These are phyloP conservation scores for Mortierella sp. DNA, from an alignment of 371 early-diverging fungal species.

Conservation along the genomic window DNA sequence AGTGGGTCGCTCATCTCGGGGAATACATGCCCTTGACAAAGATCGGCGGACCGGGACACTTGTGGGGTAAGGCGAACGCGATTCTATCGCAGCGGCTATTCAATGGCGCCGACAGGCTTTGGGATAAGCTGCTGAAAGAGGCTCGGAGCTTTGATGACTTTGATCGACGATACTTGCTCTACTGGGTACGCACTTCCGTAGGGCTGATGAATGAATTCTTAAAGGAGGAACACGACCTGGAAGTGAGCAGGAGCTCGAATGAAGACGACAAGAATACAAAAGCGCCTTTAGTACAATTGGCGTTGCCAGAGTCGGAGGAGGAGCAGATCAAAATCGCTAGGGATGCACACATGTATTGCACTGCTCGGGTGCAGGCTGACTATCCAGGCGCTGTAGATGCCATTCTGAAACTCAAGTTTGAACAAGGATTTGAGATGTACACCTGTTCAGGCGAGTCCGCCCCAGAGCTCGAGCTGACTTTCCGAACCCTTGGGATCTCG, in stretches of 20 bases:
- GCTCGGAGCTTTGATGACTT: conserved; percentile 14
- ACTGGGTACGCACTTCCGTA: conserved; percentile 17
- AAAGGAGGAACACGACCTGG: conserved; percentile 21
- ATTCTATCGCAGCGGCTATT: conserved; percentile 15
- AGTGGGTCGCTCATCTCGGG: conserved; percentile 26
- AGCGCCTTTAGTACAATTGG: conserved; percentile 5
- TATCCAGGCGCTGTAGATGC: conserved; percentile 45
- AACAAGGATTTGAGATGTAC: conserved; percentile 35
- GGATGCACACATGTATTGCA: conserved; percentile 24
- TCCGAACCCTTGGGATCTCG: conserved; percentile 24
- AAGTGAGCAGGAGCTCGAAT: background rate
- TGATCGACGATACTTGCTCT: conserved; percentile 16
- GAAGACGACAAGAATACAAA: background rate
- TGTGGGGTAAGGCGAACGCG: conserved; percentile 30
- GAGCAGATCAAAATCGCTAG: conserved; percentile 26
- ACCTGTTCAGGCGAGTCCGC: conserved; percentile 41
- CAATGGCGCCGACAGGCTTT: background rate
- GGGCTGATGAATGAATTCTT: conserved; percentile 18
- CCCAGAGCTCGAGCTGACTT: conserved; percentile 30
- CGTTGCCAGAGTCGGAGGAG: conserved; percentile 27
- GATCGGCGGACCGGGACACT: conserved; percentile 21
- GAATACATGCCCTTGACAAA: conserved; percentile 25
- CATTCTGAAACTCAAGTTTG: conserved; percentile 22
- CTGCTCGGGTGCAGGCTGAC: conserved; percentile 24
- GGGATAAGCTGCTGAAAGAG: conserved; percentile 9